These are phyloP conservation scores for Schizosaccharomyces versatilis DNA, from an alignment of 1,139 yeast species.

Conservation along the genomic window DNA sequence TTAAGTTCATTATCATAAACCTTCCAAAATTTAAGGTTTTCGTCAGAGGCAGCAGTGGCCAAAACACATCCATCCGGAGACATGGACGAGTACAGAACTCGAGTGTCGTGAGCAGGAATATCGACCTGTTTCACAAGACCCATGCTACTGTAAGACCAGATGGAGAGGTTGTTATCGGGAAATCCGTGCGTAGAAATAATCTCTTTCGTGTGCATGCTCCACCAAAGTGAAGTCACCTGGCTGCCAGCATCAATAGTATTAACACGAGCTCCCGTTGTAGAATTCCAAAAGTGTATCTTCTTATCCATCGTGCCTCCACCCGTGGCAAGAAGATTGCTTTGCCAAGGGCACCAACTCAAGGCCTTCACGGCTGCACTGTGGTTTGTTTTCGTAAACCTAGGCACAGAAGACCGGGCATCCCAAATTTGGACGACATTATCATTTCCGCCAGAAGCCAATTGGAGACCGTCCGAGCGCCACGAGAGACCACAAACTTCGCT, in stretches of 20 bases:
- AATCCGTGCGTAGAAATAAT: conserved; percentile 87
- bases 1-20: conserved; percentile 43
- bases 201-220: conserved; percentile 71
- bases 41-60: conserved; percentile 94
- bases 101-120: conserved; percentile 71
- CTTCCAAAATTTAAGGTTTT: conserved; percentile 86
- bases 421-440: conserved; percentile 84
- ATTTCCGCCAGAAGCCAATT: conserved; percentile 82
- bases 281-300: conserved; percentile 85
- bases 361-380: conserved; percentile 96
- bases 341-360: conserved; percentile 84
- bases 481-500: conserved; percentile 89
- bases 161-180: conserved; percentile 65
- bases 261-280: conserved; percentile 69
- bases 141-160: conserved; percentile 38
- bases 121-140: conserved; percentile 75
- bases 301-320: conserved; percentile 93
- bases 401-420: conserved; percentile 65
- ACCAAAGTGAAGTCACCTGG: conserved; percentile 74
- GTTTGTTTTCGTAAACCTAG: conserved; percentile 52
- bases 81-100: conserved; percentile 62
- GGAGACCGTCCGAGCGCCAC: conserved; percentile 67
- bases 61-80: conserved; percentile 79
- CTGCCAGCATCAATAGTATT: conserved; percentile 82
- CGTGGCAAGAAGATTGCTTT: conserved; percentile 59